Conservation (phyloP, 2,329 filamentous ascomycete species). For the Pyricularia pennisetigena region DNA sequence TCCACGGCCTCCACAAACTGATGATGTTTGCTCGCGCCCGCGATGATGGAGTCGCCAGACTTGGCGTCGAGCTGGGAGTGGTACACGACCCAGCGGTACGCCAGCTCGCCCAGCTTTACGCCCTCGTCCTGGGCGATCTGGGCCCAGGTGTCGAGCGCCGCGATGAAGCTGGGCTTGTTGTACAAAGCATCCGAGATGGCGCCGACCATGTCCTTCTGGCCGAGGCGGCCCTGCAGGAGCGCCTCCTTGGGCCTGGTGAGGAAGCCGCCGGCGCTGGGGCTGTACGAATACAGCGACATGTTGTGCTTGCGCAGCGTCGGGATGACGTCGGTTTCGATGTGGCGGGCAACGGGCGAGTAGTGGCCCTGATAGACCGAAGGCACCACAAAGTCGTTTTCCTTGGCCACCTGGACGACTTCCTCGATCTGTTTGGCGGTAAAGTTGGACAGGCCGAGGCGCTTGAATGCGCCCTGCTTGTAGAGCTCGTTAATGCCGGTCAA, state of each 20-base stretch:
- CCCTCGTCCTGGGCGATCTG: constrained; percentile 7
- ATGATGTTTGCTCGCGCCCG: constrained; percentile 22
- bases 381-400: constrained; percentile 26
- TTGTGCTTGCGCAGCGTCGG: constrained; percentile 30
- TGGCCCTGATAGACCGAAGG: constrained; percentile 34
- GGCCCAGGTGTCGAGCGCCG: constrained; percentile 8
- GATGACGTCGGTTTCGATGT: constrained; percentile 27
- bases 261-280: constrained; percentile 12
- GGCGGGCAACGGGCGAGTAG: constrained; percentile 28
- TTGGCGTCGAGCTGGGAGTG: constrained; percentile 21
- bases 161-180: constrained; percentile 11
- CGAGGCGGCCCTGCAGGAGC: constrained; percentile 9
- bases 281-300: constrained; percentile 18
- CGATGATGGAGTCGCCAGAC: constrained; percentile 24
- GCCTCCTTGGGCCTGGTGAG: constrained; percentile 7
- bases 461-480: constrained; percentile 37
- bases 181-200: constrained; percentile 7
- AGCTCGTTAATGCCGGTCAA: constrained; percentile 25
- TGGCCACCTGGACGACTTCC: constrained; percentile 17
- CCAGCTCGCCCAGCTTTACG: constrained; percentile 10
- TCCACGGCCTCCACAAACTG: constrained; percentile 25
- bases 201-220: not conserved
- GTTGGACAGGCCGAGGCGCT: constrained; percentile 34
- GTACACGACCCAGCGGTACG: constrained; percentile 28
- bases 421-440: constrained; percentile 26